Base-by-base conservation (phyloP, 2,329 filamentous ascomycete species). In the Colletotrichum sp. region DNA sequence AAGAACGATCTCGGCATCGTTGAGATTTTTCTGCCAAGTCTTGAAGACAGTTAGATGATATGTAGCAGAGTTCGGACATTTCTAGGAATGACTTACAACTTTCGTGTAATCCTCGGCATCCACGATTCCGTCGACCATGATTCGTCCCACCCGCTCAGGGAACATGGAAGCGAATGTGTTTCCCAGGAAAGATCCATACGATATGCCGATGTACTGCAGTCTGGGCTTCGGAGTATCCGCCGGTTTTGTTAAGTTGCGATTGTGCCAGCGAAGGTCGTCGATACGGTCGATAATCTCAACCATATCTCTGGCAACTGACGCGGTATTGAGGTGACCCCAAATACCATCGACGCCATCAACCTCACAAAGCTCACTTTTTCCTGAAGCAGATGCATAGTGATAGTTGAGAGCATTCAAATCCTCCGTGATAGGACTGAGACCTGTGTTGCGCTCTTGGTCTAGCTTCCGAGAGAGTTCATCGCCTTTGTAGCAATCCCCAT, bases 171-270 rank as follows among this genome's bases (percentile, higher is more conserved):
- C 81, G 76, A 84, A 83, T 65, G 81, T 81, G 36, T 82, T 83
- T 8, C 83, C 83, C 0, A 85, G 78, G 2, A 82, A 36, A 1
- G 82, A 83, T 12, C 82, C n/a, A 83, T 88, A 88, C 25, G 84
- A 86, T 62, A 87, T 82, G 0, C 87, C 86, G 82, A 85, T 86
- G 76, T 87, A 88, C 75, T 84, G 84, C 55, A 87, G 74, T 28
- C 77, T 77, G 3, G 77, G 61, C 48, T 70, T 64, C 9, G 74
- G 15, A 8, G 66, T 25, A 12, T 71, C 3, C 25, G 13, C 18
- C 9, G 65, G 64, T 69, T 36, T 72, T 48, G 7, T 52, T 16
- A n/a, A 62, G 55, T 43, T 22, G 15, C 52, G 30, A 22, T 60
- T 27, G 6, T 61, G 58, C 66, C 66, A 69, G 15, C 55, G 66